Evolutionary conservation across 2,329 filamentous ascomycete genomes (phyloP), one percentile per base, ranked within the genome.

Genomic region (Aspergillus tamarii): DNA sequence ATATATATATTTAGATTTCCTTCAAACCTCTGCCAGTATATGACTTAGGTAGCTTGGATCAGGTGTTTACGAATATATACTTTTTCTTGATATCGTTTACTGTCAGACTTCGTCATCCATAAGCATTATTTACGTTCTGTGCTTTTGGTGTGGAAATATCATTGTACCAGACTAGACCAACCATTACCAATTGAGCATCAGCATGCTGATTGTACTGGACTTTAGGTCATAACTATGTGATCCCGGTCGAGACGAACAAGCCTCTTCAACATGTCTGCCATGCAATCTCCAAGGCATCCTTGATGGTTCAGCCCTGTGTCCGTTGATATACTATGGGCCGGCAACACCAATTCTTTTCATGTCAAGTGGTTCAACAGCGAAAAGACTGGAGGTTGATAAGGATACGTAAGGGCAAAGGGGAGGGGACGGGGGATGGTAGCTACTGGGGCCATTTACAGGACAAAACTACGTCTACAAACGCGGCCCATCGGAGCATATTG

Each of bases 401-500:
- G 14, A 19, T 16, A 3, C 7, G 6, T 39, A 16, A 39, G 14
- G 16, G 16, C 6, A 39, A 19, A 39, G 19, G 6, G 16, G 16
- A 12, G 10, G 39, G 7, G 10, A 46, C 14, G n/a, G 3, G 10
- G n/a, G 11, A 36, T 36, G n/a, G 21, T 23, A 10, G 12, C 3
- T 46, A 46, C 12, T 23, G 4, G 10, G n/a, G 11, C 12, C 10
- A 46, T 12, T 23, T 46, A 46, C 43, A 19, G 11, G 3, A 23
- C 21, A 26, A 11, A 23, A 21, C 23, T 50, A 50, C 26, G 62
- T 68, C 65, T 60, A 54, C 60, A 11, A 32, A 30, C 43, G 26
- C 57, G 50, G 59, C 60, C 61, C 64, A 64, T 30, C 52, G 69
- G 74, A 75, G 73, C 72, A 70, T 71, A 70, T 57, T 56, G 57